Conservation (phyloP, 1,284 basidiomycete genomes). For the Inonotus obliquus region DNA sequence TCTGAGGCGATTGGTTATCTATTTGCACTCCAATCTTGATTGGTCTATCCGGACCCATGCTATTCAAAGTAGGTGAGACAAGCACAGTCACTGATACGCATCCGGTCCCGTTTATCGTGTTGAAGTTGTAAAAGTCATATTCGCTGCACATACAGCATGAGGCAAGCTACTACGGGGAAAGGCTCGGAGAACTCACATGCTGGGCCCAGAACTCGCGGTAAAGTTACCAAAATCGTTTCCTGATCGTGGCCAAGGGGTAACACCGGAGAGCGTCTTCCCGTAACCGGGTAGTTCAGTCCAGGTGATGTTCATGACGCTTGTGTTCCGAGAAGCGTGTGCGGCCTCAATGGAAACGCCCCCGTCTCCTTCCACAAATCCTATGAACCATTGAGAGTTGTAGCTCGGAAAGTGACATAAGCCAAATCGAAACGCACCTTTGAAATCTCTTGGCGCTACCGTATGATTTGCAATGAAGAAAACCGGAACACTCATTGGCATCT, state of each 20-base stretch:
- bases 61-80: slow-evolving; percentile 60
- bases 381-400: background rate
- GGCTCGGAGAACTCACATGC: slow-evolving; percentile 37
- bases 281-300: slow-evolving; percentile 59
- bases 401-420: background rate
- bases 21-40: slow-evolving; percentile 54
- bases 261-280: slow-evolving; percentile 53
- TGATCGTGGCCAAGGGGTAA: slow-evolving; percentile 55
- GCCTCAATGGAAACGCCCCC: slow-evolving; percentile 65
- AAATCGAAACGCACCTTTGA: slow-evolving; percentile 3
- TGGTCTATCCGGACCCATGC: slow-evolving; percentile 47
- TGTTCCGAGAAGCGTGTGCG: slow-evolving; percentile 50
- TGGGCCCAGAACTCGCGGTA: slow-evolving; percentile 55
- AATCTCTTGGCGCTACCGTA: slow-evolving; percentile 6
- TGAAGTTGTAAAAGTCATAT: slow-evolving; percentile 64
- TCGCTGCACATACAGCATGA: slow-evolving; percentile 31
- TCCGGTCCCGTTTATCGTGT: slow-evolving; percentile 34
- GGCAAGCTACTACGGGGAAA: background rate
- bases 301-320: slow-evolving; percentile 42
- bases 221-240: slow-evolving; percentile 49
- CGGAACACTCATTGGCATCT: slow-evolving; percentile 8
- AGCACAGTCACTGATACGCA: slow-evolving; percentile 44
- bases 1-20: slow-evolving; percentile 41
- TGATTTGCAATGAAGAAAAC: slow-evolving; percentile 11
- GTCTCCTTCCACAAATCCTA: slow-evolving; percentile 55